Evolutionary conservation across 345 rosid genomes (phyloP), one percentile per base, ranked within the genome.

Genomic region (Pelargonium nanum): DNA sequence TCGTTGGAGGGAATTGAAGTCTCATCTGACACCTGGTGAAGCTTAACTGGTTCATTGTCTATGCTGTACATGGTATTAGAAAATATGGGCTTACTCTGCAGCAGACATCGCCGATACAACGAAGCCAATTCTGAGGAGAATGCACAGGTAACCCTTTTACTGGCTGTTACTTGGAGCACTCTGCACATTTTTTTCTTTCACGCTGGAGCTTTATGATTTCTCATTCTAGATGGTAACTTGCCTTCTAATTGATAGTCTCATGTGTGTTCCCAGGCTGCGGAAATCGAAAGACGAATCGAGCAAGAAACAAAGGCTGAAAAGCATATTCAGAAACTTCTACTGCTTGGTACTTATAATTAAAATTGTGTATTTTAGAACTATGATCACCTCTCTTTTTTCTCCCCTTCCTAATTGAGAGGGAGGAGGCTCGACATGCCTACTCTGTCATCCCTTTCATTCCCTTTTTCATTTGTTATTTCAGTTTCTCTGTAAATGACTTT

Each of bases 251-350:
- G 5, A 24, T 25, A 53, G 56, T 53, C 17, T 5, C 17, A 24
- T 55, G 57, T 55, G 17, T 48, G 44, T 70, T 64, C 70, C 10
- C 74, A 94, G 97, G 85, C 90, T 57, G 92, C 78, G 67, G 96
- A 90, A 67, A 90, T 94, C 21, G 99, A 94, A 72, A 85, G 95
- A 75, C 80, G 99, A 68, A 94, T 94, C 55, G 91, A 90, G 63
- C 99, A 82, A 80, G 99, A 90, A 72, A 81, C 93, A 19, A 88
- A 88, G 69, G 96, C 96, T 17, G 99, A 94, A 71, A 90, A 78
- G 74, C 99, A 94, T 72, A 83, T 90, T 65, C 89, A 89, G 55
- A 94, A 88, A 72, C 92, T 94, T 69, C 83, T 94, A 9, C 84
- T 94, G 40, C 95, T 94, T 77, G 99, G 99, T 88, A 58, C 22